Conservation (phyloP, 177 flowering plant genomes). For the Vitis hybrid region DNA sequence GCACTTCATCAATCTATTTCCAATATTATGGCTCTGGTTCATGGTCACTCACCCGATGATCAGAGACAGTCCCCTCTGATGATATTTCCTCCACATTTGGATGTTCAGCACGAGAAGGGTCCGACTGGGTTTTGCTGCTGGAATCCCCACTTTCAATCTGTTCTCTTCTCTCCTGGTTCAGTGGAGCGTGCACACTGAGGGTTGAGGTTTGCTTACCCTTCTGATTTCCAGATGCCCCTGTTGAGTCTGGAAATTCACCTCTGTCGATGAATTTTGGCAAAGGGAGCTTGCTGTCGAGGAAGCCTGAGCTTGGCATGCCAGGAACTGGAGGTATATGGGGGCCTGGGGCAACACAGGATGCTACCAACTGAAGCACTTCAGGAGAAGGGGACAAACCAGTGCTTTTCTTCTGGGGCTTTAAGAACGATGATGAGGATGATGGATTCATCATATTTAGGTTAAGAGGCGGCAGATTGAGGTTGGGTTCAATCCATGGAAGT, state of each 20-base stretch:
- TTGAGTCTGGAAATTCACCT: slow-evolving; percentile 21
- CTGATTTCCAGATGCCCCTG: slow-evolving; percentile 17
- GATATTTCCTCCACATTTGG: slow-evolving; percentile 42
- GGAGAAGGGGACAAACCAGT: slow-evolving; percentile 62
- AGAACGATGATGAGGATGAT: slow-evolving; percentile 26
- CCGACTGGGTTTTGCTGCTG: slow-evolving; percentile 57
- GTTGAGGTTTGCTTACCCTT: slow-evolving; percentile 19
- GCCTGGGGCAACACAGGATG: slow-evolving; percentile 63
- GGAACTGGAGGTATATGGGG: slow-evolving; percentile 27
- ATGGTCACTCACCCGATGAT: slow-evolving; percentile 47
- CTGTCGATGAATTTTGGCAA: slow-evolving; percentile 23
- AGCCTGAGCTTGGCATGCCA: slow-evolving; percentile 22
- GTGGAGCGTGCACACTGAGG: slow-evolving; percentile 11
- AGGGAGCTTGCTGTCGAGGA: slow-evolving; percentile 29
- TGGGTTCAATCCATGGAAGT: slow-evolving; percentile 37
- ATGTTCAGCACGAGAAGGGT: slow-evolving; percentile 22
- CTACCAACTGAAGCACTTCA: slow-evolving; percentile 63
- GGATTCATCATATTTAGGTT: slow-evolving; percentile 28
- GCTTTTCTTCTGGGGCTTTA: slow-evolving; percentile 30
- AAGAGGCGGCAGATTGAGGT: slow-evolving; percentile 31
- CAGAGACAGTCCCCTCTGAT: slow-evolving; percentile 69
- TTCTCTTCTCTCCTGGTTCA: slow-evolving; percentile 18
- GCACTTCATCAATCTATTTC: neutral
- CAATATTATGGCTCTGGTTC: slow-evolving; percentile 22
- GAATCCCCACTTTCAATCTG: slow-evolving; percentile 52